These are phyloP conservation scores for Phylloporus scabripes DNA, from an alignment of 768 basidiomycete genomes.

Conservation along the genomic window DNA sequence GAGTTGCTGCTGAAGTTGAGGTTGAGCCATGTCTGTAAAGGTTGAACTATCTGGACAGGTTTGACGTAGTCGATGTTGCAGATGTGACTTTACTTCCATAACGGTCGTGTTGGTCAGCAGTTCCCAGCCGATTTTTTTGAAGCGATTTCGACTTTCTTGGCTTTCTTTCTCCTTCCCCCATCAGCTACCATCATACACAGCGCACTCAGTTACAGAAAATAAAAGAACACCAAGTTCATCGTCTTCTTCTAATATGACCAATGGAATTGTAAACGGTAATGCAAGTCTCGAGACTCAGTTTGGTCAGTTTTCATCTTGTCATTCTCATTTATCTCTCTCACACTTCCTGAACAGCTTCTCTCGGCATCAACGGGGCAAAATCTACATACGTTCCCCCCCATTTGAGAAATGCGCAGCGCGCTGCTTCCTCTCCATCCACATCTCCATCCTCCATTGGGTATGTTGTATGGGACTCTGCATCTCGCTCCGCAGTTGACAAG, in stretches of 20 bases:
- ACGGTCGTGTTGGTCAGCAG: conserved; percentile 21
- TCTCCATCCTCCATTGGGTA: conserved; percentile 47
- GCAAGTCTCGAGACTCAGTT: conserved; percentile 71
- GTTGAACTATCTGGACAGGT: not conserved
- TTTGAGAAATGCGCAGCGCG: conserved; percentile 80
- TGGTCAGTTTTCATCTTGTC: conserved; percentile 39
- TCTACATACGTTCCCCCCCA: conserved; percentile 88
- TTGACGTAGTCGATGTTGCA: not conserved
- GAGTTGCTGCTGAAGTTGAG: conserved; percentile 55
- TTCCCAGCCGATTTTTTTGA: conserved; percentile 25
- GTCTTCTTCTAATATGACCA: conserved; percentile 67
- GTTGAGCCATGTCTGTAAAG: conserved; percentile 49
- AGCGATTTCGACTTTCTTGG: conserved; percentile 9
- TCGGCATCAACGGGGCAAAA: conserved; percentile 64
- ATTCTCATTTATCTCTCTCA: not conserved
- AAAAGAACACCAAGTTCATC: conserved; percentile 27
- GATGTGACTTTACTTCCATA: conserved; percentile 8
- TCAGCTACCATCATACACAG: conserved; percentile 21
- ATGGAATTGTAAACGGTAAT: conserved; percentile 82
- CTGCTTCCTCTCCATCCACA: conserved; percentile 50
- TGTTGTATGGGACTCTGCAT: conserved; percentile 20
- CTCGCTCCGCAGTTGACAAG: conserved; percentile 12
- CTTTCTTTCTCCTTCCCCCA: conserved; percentile 24
- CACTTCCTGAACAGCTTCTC: conserved; percentile 48
- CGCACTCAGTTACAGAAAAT: conserved; percentile 18